phyloP scores from a whole-genome alignment of 202 grass and related monocot genomes.

The Carex arenaria region DNA sequence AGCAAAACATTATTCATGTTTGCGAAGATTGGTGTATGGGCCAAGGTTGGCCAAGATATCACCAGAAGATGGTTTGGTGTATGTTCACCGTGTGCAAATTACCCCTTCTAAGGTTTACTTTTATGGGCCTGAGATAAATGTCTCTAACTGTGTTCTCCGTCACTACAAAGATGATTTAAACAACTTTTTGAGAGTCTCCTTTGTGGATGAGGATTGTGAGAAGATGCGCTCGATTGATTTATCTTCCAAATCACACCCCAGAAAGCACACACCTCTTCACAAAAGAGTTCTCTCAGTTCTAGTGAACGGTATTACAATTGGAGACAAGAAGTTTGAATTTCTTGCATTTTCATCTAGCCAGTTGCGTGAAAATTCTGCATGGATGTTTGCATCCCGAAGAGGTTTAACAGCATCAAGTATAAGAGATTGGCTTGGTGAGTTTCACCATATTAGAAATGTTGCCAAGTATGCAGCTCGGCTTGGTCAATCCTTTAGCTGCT shows the following conservation, averaged over 20 bases:
- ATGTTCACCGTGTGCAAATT: constrained; percentile 73
- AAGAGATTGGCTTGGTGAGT: constrained; percentile 82
- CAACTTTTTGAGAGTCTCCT: constrained; percentile 81
- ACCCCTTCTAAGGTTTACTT: constrained; percentile 93
- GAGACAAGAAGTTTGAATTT: constrained; percentile 82
- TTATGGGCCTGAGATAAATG: constrained; percentile 80
- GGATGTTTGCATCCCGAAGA: constrained; percentile 73
- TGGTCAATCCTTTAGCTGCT: constrained; percentile 85
- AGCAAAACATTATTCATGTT: constrained; percentile 45
- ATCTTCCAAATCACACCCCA: constrained; percentile 42
- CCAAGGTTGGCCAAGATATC: constrained; percentile 43
- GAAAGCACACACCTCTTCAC: constrained; percentile 56
- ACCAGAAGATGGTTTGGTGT: constrained; percentile 67
- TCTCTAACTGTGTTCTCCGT: constrained; percentile 79
- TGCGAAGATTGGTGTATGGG: constrained; percentile 14
- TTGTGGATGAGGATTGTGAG: constrained; percentile 80
- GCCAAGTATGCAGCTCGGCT: constrained; percentile 97
- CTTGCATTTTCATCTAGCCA: constrained; percentile 95
- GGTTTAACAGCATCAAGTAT: constrained; percentile 52
- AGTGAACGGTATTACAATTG: constrained; percentile 67
- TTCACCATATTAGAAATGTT: constrained; percentile 68
- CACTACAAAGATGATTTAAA: constrained; percentile 45
- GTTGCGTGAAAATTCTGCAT: constrained; percentile 81
- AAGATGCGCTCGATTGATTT: constrained; percentile 69
- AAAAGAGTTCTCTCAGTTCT: constrained; percentile 67